Percentiles rank a stretch among this genome's conserved stretches.
Evolutionary conservation across 306 rosid species (phyloP).

Genomic region (Medicago ruthenica): DNA sequence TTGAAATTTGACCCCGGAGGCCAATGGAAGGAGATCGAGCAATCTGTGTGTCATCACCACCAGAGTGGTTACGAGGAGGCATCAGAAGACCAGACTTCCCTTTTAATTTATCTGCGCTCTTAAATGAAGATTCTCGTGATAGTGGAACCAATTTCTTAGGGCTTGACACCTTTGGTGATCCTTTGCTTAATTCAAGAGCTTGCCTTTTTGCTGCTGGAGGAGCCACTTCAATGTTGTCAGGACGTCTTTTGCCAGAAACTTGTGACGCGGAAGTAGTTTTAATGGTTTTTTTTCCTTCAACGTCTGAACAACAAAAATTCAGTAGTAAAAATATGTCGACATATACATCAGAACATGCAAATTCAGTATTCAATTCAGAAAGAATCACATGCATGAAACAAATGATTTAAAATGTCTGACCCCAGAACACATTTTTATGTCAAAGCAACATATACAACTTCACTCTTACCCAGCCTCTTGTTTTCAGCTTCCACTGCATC

Average conservation of each 20-base stretch:
- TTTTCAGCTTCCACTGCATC: conserved; percentile 65
- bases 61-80: conserved; percentile 52
- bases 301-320: conserved; percentile 51
- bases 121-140: conserved; percentile 76
- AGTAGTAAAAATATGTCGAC: conserved; percentile 42
- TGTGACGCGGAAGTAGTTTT: conserved; percentile 56
- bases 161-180: conserved; percentile 75
- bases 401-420: conserved; percentile 25
- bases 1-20: conserved; percentile 54
- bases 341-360: conserved; percentile 43
- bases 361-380: conserved; percentile 37
- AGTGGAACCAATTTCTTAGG: conserved; percentile 57
- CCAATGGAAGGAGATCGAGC: conserved; percentile 60
- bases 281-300: conserved; percentile 52
- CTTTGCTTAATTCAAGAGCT: conserved; percentile 69
- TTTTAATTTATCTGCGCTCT: conserved; percentile 71
- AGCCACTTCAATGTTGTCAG: conserved; percentile 68
- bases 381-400: conserved; percentile 31
- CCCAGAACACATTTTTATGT: conserved; percentile 17
- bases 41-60: conserved; percentile 55
- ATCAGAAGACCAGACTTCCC: conserved; percentile 54
- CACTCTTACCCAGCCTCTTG: conserved; percentile 68
- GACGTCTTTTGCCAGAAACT: conserved; percentile 64
- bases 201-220: conserved; percentile 73
- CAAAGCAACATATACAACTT: conserved; percentile 26